Evolutionary conservation across 2,329 filamentous ascomycete species (phyloP).

Genomic region (Stachybotrys chartarum): DNA sequence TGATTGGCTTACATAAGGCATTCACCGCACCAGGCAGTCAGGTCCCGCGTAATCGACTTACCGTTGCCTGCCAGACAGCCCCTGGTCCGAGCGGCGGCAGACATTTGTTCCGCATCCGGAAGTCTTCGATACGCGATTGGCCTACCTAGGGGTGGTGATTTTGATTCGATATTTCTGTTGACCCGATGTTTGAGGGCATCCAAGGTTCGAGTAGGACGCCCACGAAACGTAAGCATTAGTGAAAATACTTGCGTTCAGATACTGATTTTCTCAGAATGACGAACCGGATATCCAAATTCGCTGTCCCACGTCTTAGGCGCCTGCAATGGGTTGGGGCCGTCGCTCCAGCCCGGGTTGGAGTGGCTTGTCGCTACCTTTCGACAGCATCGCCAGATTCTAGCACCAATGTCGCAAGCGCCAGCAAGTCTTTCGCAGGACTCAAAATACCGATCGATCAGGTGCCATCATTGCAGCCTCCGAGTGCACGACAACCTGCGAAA

Average conservation of each 20-base stretch:
- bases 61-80: neutral
- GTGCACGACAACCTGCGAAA: constrained; percentile 76
- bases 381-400: neutral
- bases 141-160: neutral
- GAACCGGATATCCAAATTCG: constrained; percentile 7
- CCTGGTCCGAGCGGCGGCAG: constrained; percentile 2
- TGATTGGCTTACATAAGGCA: constrained; percentile 10
- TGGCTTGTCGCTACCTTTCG: constrained; percentile 12
- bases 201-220: no score
- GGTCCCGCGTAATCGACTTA: constrained; percentile 19
- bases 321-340: constrained; percentile 2
- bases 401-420: constrained; percentile 2
- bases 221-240: no score
- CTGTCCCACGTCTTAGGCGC: constrained; percentile 12
- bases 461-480: constrained; percentile 74
- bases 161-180: neutral
- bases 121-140: neutral
- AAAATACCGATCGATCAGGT: constrained; percentile 35
- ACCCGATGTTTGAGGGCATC: no score
- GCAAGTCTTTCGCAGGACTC: constrained; percentile 5
- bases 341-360: neutral
- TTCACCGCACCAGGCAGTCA: constrained; percentile 16
- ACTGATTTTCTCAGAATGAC: constrained; percentile 11
- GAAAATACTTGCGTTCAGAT: neutral
- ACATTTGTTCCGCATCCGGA: neutral